Evolutionary conservation across 257 asterid genomes (phyloP), one percentile per base, ranked within the genome.

Genomic region (Haberlea rhodopensis): DNA sequence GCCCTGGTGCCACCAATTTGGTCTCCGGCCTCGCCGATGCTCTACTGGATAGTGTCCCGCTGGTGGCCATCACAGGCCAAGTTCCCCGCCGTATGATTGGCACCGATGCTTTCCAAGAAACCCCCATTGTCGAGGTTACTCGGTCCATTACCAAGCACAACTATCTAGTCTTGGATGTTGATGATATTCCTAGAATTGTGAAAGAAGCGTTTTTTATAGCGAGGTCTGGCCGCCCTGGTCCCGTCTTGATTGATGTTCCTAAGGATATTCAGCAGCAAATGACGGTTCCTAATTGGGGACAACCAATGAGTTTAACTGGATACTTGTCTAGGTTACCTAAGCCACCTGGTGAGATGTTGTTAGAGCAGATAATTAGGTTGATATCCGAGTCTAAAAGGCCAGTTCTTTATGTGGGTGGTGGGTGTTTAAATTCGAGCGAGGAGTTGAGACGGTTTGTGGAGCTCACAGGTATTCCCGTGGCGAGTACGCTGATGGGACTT

Each of bases 1-100:
- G 97, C 1, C 97, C 95, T 3, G 97, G 97, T 2, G 95, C 95
- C n/a, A 87, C 97, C 20, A 90, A 90, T 71, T 74, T 90, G 57
- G 91, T 90, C 4, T 85, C 86, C 8, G 95, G 95, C 0, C 75
- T 87, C 20, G 94, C 97, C 5, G 95, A 90, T 32, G 95, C 94
- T 0, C 73, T 85, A 21, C 71, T 82, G 8, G 97, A 90, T 58
- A 87, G 91, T 26, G 76, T 85, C 1, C 97, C 97, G 2, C n/a
- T 90, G 3, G 91, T 90, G 29, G 95, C 97, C 0, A 90, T 90
- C 63, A 90, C 97, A 1, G 97, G 95, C 22, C 97, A 88, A 62
- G 96, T 88, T 21, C 94, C 97, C 4, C 80, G 94, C 58, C 72
- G 83, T 49, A 82, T 89, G 95, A 90, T 90, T 15, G 97, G 97